Evolutionary conservation across 2,329 filamentous ascomycete species (phyloP).

Genomic region (Emydomyces testavorans): DNA sequence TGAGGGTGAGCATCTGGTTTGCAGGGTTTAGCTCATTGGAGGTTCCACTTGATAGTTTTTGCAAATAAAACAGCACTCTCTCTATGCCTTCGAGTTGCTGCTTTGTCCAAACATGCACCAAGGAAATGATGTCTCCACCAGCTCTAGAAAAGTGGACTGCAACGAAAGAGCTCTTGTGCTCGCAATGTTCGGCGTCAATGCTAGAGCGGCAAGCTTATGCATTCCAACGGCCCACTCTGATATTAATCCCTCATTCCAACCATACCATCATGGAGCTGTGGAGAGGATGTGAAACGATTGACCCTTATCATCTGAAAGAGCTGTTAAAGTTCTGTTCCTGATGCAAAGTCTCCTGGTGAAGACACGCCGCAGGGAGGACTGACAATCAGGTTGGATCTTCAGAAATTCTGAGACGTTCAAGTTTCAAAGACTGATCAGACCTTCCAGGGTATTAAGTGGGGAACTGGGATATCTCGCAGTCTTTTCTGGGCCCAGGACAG

Average conservation of each 20-base stretch:
- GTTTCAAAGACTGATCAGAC: background rate
- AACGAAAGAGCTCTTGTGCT: background rate
- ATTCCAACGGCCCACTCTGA: background rate
- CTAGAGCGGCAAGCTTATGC: background rate
- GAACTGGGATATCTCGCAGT: too few species aligned
- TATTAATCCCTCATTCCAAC: conserved; percentile 8
- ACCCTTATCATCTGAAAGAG: background rate
- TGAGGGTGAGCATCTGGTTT: background rate
- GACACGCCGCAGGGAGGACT: background rate
- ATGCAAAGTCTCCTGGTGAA: background rate
- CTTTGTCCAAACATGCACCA: background rate
- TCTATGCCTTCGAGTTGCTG: background rate
- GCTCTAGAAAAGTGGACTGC: conserved; percentile 1
- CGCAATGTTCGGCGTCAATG: background rate
- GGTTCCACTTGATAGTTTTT: background rate
- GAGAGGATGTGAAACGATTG: conserved; percentile 6
- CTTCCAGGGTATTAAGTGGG: background rate
- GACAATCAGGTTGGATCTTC: background rate
- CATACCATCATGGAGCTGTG: background rate
- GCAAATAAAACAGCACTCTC: background rate
- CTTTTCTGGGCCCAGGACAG: too few species aligned
- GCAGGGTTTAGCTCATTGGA: background rate
- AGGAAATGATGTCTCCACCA: background rate
- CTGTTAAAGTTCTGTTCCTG: background rate
- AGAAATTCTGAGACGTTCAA: background rate